phyloP scores from a whole-genome alignment of 2,329 filamentous ascomycete genomes.

The Emergomyces orientalis region DNA sequence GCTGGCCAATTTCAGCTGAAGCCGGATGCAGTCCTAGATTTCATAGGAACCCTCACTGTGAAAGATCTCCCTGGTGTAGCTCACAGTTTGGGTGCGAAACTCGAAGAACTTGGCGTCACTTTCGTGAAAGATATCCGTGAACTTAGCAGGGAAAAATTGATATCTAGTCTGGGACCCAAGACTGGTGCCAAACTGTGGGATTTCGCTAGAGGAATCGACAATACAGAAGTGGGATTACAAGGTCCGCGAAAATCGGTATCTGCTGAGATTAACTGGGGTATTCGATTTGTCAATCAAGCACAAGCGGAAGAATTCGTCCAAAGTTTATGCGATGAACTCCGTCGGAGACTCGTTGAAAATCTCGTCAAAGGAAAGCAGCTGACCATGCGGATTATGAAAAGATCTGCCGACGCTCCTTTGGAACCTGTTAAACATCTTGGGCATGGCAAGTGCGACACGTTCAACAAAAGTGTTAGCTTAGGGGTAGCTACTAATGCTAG shows the following conservation, averaged over 20 bases:
- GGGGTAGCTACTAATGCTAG: conserved; percentile 74
- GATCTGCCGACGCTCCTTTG: conserved; percentile 74
- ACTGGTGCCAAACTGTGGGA: conserved; percentile 87
- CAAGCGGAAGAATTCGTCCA: conserved; percentile 88
- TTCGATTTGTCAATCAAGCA: conserved; percentile 82
- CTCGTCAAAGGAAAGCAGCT: conserved; percentile 78
- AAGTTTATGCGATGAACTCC: conserved; percentile 75
- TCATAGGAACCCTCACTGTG: conserved; percentile 69
- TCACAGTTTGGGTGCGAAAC: conserved; percentile 73
- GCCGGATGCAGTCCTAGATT: conserved; percentile 65
- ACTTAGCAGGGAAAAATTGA: conserved; percentile 64
- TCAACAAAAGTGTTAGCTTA: conserved; percentile 77
- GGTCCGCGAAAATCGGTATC: conserved; percentile 86
- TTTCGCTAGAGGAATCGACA: conserved; percentile 81
- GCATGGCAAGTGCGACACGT: conserved; percentile 88
- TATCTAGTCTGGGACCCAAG: conserved; percentile 71
- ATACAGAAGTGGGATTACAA: conserved; percentile 74
- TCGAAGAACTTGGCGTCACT: conserved; percentile 77
- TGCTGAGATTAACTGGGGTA: conserved; percentile 96
- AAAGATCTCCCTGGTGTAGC: conserved; percentile 86
- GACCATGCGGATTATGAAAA: conserved; percentile 90
- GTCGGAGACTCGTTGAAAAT: conserved; percentile 70
- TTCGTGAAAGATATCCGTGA: conserved; percentile 74
- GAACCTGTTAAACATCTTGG: conserved; percentile 90
- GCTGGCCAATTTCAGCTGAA: conserved; percentile 85